Base-by-base conservation (phyloP, 176 grass and related monocot species). In the Hordeum marinum region DNA sequence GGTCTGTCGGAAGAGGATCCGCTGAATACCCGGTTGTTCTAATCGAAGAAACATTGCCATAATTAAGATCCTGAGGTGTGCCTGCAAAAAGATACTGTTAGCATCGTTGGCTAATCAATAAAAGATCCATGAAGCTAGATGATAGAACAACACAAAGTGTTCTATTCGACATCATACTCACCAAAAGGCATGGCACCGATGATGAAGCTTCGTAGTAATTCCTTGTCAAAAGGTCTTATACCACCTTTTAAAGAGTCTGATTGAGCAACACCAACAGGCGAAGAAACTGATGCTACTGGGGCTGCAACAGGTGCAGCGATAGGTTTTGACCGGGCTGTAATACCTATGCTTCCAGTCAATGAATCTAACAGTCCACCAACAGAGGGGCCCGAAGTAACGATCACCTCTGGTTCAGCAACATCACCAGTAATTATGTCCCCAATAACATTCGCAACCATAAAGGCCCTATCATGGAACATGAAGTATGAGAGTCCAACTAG, bases 101-200 rank as follows among this genome's bases (percentile, higher is more conserved):
- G 69, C 69, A 66, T 55, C 43, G 72, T 78, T 89, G 27, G 80
- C 63, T 81, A 67, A 65, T 76, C 61, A 34, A 50, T 32, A 40
- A 73, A 31, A 81, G 40, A 82, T 77, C n/a, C 21, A 72, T 34
- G 36, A 80, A 80, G 23, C 40, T 85, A 80, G 82, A 68, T 42
- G 35, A 48, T 26, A 68, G 45, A 80, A 77, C 25, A 91, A 61
- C 63, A 50, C 61, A 52, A 60, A 63, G 52, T 41, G 17, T 9
- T 73, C 67, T 79, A 72, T 15, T 64, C 21, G 57, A 88, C 74
- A 48, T 43, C 5, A 82, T 72, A 93, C 92, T 89, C 79, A 98
- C 96, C 96, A 94, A 95, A 98, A 65, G 96, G 96, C 91, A 98
- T 94, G n/a, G 96, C 90, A 68, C 89, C 85, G 3, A 89, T 90